Evolutionary conservation across 2,329 filamentous ascomycete genomes (phyloP).

Genomic region (Podosphaera xanthii): DNA sequence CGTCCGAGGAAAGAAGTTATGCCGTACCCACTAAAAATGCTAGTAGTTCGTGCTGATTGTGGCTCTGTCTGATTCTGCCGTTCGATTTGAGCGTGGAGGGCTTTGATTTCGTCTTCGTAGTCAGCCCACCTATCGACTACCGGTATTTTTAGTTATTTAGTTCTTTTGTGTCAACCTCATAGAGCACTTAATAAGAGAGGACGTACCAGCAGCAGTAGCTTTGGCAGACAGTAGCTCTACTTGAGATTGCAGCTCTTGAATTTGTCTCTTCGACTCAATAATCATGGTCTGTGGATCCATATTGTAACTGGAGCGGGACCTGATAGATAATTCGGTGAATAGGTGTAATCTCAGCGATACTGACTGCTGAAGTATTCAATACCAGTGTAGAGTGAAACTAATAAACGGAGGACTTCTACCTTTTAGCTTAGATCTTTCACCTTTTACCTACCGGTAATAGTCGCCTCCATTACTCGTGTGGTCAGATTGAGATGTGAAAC

Average conservation of each 20-base stretch:
- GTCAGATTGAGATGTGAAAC: too few species aligned
- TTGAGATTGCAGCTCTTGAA: constrained; percentile 48
- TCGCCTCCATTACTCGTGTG: too few species aligned
- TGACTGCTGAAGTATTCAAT: too few species aligned
- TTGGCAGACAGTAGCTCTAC: constrained; percentile 48
- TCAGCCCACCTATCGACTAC: constrained; percentile 45
- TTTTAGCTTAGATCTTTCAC: too few species aligned
- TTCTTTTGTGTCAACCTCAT: not conserved
- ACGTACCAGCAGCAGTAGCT: constrained; percentile 35
- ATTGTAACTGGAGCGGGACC: too few species aligned
- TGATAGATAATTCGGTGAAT: too few species aligned
- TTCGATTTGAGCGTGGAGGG: constrained; percentile 23
- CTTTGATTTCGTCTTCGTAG: constrained; percentile 56
- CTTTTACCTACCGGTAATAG: too few species aligned
- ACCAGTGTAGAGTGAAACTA: too few species aligned
- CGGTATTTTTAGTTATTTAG: not conserved
- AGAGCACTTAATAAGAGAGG: too few species aligned
- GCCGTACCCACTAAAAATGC: constrained; percentile 10
- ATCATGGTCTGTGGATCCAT: too few species aligned
- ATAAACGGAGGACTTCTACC: too few species aligned
- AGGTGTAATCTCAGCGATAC: too few species aligned
- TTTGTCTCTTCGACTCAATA: constrained; percentile 28
- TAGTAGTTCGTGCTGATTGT: constrained; percentile 2
- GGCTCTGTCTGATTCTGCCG: not conserved
- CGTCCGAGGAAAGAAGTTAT: constrained; percentile 25